Evolutionary conservation across 2,329 filamentous ascomycete species (phyloP), one percentile per base, ranked within the genome.

Genomic region (Penicillium hordei): DNA sequence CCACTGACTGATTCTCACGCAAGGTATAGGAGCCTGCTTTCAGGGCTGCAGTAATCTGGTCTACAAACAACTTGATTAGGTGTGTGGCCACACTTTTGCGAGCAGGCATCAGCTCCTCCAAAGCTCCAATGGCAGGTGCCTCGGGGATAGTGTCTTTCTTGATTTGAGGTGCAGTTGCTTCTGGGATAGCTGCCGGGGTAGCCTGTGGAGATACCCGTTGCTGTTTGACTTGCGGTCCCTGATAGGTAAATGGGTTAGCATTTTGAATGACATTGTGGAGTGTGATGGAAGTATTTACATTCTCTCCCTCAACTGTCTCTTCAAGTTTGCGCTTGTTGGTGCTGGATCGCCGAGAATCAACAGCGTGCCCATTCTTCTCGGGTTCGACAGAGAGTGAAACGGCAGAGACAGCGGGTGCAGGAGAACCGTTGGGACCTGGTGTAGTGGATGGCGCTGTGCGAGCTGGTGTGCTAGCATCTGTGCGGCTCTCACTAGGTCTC

Each of bases 21-120:
- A 92, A 76, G 27, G 79, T 77, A 65, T 88, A 87, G 10, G 84
- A 79, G 17, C 85, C 83, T 55, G 84, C 81, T 72, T 91, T 90
- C 62, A 88, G 83, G 34, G 89, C 85, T 36, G 80, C 75, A n/a
- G 82, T 80, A 57, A 96, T 82, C 57, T 88, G 82, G 53, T 86
- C 82, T 42, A 80, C 75, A 42, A 97, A 84, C 17, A 86, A 84
- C 64, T 89, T 91, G 64, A 86, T 81, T 31, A 97, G 75, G 23
- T 86, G 85, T 64, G 85, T 86, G 9, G 90, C 91, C 17, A 86
- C 83, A 33, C 84, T 86, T 68, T 86, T 87, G 61, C 93, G 88
- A 36, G 80, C 71, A 13, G 85, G 81, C 21, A 86, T 84, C 1
- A 87, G 77, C 21, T 82, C 75, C 36, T 79, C 75, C 48, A 81